Percentiles rank a stretch among this genome's conserved stretches.
These are phyloP conservation scores for Samsoniella hepiali DNA, from an alignment of 2,329 filamentous ascomycete genomes.

Conservation along the genomic window DNA sequence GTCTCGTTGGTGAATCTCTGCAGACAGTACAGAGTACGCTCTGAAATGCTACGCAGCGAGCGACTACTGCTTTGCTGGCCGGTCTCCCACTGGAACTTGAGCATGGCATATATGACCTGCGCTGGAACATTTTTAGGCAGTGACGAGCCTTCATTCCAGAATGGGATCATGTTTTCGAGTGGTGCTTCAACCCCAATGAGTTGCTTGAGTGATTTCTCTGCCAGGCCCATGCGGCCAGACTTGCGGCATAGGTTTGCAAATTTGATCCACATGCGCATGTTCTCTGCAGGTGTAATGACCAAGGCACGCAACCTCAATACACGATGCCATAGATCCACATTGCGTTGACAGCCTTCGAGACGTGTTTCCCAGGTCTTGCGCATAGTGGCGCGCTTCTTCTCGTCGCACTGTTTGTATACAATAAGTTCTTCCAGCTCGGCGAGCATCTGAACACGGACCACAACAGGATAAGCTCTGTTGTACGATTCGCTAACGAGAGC, in stretches of 20 bases:
- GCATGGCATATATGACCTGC: constrained; percentile 89
- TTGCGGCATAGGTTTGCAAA: constrained; percentile 98
- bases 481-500: constrained; percentile 98
- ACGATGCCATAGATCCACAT: constrained; percentile 96
- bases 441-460: constrained; percentile 97
- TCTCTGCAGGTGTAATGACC: constrained; percentile 87
- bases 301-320: constrained; percentile 94
- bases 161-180: constrained; percentile 59
- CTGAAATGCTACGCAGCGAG: constrained; percentile 43
- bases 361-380: constrained; percentile 93
- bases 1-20: constrained; percentile 60
- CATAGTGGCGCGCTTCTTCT: constrained; percentile 86
- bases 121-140: constrained; percentile 54
- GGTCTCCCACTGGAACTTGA: constrained; percentile 95
- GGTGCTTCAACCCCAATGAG: constrained; percentile 72
- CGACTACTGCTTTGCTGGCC: constrained; percentile 57
- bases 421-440: constrained; percentile 98
- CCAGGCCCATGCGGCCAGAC: constrained; percentile 87
- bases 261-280: constrained; percentile 99
- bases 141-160: constrained; percentile 45
- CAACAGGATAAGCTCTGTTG: constrained; percentile 94
- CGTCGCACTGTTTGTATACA: constrained; percentile 91
- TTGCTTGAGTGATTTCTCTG: constrained; percentile 90
- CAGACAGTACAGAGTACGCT: constrained; percentile 57
- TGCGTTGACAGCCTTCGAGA: constrained; percentile 90